Conservation (phyloP, 1,284 basidiomycete genomes). For the Malassezia equina region DNA sequence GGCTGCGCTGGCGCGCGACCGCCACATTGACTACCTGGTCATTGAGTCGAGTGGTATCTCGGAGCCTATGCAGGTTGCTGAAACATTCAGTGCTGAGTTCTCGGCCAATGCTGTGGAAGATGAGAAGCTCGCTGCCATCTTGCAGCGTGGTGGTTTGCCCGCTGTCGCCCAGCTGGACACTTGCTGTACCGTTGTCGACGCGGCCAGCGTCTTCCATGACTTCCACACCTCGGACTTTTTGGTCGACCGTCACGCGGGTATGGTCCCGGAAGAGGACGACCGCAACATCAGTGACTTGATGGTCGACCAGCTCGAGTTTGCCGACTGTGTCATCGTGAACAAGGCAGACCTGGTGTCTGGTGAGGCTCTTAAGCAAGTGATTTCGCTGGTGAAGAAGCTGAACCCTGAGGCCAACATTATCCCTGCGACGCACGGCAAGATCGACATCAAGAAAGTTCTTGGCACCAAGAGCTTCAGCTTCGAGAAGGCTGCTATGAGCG, state of each 20-base stretch:
- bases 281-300: constrained; percentile 51
- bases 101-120: constrained; percentile 34
- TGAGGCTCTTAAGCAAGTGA: constrained; percentile 44
- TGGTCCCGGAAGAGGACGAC: constrained; percentile 50
- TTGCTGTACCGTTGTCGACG: constrained; percentile 32
- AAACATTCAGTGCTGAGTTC: constrained; percentile 49
- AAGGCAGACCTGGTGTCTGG: constrained; percentile 49
- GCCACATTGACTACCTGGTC: constrained; percentile 49
- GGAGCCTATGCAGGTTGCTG: constrained; percentile 51
- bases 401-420: constrained; percentile 51
- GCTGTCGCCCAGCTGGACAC: constrained; percentile 45
- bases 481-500: constrained; percentile 49
- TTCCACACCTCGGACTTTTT: constrained; percentile 52
- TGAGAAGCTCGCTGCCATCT: constrained; percentile 48
- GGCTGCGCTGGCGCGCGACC: constrained; percentile 48
- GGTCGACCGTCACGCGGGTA: constrained; percentile 46
- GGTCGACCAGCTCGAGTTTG: constrained; percentile 50
- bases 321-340: constrained; percentile 51
- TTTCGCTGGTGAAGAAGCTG: constrained; percentile 47
- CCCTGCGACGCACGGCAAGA: constrained; percentile 40
- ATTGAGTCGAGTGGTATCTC: constrained; percentile 52
- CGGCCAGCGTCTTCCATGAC: constrained; percentile 48
- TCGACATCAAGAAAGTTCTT: constrained; percentile 49
- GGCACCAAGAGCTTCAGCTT: constrained; percentile 49
- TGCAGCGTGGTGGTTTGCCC: constrained; percentile 49